Percentiles rank a stretch among this genome's conserved stretches.
Conservation (phyloP, 2,329 filamentous ascomycete species). For the Cladophialophora exuberans region DNA sequence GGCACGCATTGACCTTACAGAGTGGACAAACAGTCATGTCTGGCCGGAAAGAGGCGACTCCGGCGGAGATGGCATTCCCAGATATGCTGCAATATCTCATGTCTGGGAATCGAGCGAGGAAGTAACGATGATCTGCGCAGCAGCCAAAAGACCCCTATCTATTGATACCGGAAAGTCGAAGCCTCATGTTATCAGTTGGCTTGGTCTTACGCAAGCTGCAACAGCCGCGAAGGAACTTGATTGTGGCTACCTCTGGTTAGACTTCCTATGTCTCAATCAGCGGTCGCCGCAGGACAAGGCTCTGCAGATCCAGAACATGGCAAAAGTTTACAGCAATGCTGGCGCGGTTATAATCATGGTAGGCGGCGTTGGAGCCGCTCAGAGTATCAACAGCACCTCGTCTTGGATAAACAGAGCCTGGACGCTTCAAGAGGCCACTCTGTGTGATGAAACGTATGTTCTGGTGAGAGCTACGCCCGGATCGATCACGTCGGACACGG, state of each 20-base stretch:
- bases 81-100: background rate
- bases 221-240: background rate
- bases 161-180: background rate
- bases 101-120: constrained; percentile 5
- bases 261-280: background rate
- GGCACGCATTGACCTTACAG: background rate
- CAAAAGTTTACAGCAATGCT: background rate
- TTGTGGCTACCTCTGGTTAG: background rate
- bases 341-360: background rate
- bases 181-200: background rate
- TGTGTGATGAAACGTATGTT: background rate
- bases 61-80: background rate
- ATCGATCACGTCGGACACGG: too few relatives aligned
- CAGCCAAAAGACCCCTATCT: background rate
- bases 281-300: background rate
- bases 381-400: background rate
- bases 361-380: background rate
- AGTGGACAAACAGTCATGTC: background rate
- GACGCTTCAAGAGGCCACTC: constrained; percentile 3
- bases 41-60: too few relatives aligned
- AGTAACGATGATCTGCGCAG: background rate
- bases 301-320: background rate
- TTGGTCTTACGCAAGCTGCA: background rate
- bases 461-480: background rate
- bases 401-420: background rate